These are phyloP conservation scores for Sequoiadendron giganteum DNA, from an alignment of 75 land plant species.

Conservation along the genomic window DNA sequence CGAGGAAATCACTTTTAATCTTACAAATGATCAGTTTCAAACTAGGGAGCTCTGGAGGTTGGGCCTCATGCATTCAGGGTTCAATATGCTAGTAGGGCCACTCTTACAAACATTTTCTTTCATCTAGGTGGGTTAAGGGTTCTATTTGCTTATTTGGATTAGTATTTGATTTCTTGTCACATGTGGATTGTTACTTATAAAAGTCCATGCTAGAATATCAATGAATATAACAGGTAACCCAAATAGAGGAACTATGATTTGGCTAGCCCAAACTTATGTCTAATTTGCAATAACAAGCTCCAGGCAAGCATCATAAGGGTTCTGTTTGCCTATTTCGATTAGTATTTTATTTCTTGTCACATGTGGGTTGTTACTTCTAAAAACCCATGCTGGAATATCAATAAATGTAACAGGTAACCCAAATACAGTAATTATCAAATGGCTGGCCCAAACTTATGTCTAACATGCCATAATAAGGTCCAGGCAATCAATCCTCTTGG, in stretches of 20 bases:
- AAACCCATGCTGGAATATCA: neutral
- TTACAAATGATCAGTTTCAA: no score
- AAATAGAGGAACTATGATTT: no score
- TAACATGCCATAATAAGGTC: neutral
- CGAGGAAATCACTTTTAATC: no score
- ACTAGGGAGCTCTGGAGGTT: no score
- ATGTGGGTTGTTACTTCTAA: neutral
- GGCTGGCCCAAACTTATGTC: neutral
- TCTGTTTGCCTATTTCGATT: neutral
- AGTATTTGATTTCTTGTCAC: neutral
- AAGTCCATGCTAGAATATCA: neutral
- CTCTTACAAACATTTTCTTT: no score
- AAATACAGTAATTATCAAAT: neutral
- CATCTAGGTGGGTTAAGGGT: neutral
- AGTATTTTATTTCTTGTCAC: no score
- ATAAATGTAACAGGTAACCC: neutral
- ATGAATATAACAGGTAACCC: no score
- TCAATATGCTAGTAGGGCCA: no score
- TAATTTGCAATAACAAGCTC: neutral
- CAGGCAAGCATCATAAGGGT: neutral
- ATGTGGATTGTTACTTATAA: neutral
- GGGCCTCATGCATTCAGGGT: no score
- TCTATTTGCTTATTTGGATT: neutral
- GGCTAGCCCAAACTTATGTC: no score
- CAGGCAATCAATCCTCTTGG: neutral